Base-by-base conservation (phyloP, 2,329 filamentous ascomycete species). In the Alternaria sp. region DNA sequence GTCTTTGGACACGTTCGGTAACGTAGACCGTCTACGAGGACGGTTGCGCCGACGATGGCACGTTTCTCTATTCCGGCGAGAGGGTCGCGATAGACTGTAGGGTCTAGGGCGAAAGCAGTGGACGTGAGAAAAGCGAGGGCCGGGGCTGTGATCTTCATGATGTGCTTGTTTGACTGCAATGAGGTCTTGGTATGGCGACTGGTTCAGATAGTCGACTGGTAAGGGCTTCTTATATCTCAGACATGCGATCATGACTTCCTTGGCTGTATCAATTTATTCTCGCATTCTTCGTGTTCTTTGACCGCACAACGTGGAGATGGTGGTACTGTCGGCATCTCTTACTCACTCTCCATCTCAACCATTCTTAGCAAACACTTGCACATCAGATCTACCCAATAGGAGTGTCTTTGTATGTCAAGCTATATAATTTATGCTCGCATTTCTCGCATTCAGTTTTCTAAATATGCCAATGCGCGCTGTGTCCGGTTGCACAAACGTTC, bases 1-100 rank as follows among this genome's bases (percentile, higher is more conserved):
- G 56, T 59, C 48, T 45, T 59, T 27, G 56, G 56, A 30, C 56
- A 59, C 3, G 48, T 53, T 30, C 56, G 49, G 28, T 59, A 59
- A 25, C 56, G 56, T 30, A 59, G 49, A 20, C 56, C 56, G 56
- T 59, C 56, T 18, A 59, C 56, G 11, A 53, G 9, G 49, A 59
- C 56, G 12, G 49, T 59, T 25, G 56, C 56, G 30, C 28, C 43
- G 25, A 34, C 27, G 27, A 48, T 6, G 56, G 56, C 56, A 18
- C 56, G 56, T 12, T 54, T 54, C 16, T 48, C 45, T n/a, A 48
- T 32, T 27, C 14, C 3, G 8, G 10, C 16, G 27, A 32, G 14
- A 52, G 49, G 36, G 3, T 28, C 36, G 11, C 25, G 44, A 11
- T n/a, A 14, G 22, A 32, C 7, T 18, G 44, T 27, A 11, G 40